Base-by-base conservation (phyloP, 1,284 basidiomycete species). In the Papiliotrema terrestris region DNA sequence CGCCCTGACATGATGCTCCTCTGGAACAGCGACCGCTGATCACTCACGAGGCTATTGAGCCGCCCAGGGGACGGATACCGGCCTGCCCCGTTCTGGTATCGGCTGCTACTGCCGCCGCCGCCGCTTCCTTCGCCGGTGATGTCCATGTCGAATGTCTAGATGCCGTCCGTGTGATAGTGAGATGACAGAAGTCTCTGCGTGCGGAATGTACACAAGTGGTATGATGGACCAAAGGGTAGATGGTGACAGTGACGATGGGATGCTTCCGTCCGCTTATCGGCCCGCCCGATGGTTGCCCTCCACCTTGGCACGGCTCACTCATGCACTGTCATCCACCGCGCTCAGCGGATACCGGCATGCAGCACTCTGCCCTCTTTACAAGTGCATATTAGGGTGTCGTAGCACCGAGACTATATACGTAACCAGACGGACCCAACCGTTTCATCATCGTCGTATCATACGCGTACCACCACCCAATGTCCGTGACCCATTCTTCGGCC, bases 41-140 rank as follows among this genome's bases (percentile, higher is more conserved):
- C 29, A 53, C 48, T 42, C 32, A 50, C 48, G 36, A 57, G 32
- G 32, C 45, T 52, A 52, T 43, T 50, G 9, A 50, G 23, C 8
- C 37, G 29, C 17, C 50, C 57, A 19, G 54, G 32, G 13, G 44
- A 39, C 29, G 29, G 29, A 32, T 32, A 23, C 36, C 14, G 43
- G 19, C 17, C 20, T 19, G 29, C 29, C 29, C 29, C 19, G 9
- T 15, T 11, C 8, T 26, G 38, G 49, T 22, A 23, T 32, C 29
- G 29, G 29, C 29, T 32, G 29, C 29, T 32, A 32, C 29, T 32
- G 6, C 29, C 29, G 6, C 6, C 29, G 6, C 6, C 29, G 29
- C 29, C 29, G 29, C 11, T 32, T 11, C 29, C 29, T 32, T 32
- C 29, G 11, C 11, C 29, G 29, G 29, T 32, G 29, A 32, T 32